Evolutionary conservation across 83 land plant species (phyloP).

Genomic region (Picea engelmannii): DNA sequence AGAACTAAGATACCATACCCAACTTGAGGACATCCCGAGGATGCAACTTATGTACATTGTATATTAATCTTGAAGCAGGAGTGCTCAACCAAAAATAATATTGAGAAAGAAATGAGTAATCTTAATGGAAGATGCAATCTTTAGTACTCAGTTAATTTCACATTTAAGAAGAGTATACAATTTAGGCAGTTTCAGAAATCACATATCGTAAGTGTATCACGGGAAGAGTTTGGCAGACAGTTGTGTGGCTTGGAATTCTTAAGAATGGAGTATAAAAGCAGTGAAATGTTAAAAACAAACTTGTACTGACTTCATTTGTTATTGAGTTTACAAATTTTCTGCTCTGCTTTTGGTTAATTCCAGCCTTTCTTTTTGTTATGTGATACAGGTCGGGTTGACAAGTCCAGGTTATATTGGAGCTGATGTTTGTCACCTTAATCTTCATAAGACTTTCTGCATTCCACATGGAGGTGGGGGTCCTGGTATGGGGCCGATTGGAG

Average conservation of each 20-base stretch:
- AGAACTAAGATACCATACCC: neutral
- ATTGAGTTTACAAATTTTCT: neutral
- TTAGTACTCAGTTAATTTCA: neutral
- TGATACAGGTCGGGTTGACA: slow-evolving; percentile 90
- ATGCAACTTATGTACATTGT: neutral
- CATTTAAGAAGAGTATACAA: neutral
- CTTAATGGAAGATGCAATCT: slow-evolving; percentile 1
- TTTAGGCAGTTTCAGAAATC: neutral
- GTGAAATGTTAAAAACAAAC: neutral
- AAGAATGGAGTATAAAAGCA: neutral
- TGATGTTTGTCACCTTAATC: slow-evolving; percentile 98
- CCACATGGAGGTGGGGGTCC: slow-evolving; percentile 99
- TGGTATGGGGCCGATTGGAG: slow-evolving; percentile 99
- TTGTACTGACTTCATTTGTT: neutral
- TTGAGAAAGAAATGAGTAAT: neutral
- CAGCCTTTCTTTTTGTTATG: neutral
- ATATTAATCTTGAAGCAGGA: slow-evolving; percentile 1
- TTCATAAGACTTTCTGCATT: slow-evolving; percentile 99
- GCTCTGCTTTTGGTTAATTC: neutral
- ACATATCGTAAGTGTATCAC: neutral
- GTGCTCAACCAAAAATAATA: neutral
- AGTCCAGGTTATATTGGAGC: slow-evolving; percentile 99
- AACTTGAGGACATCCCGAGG: neutral
- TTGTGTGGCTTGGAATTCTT: neutral
- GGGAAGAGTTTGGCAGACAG: neutral